These are phyloP conservation scores for Chalciporus sphaerocephalus DNA, from an alignment of 768 basidiomycete species.

Conservation along the genomic window DNA sequence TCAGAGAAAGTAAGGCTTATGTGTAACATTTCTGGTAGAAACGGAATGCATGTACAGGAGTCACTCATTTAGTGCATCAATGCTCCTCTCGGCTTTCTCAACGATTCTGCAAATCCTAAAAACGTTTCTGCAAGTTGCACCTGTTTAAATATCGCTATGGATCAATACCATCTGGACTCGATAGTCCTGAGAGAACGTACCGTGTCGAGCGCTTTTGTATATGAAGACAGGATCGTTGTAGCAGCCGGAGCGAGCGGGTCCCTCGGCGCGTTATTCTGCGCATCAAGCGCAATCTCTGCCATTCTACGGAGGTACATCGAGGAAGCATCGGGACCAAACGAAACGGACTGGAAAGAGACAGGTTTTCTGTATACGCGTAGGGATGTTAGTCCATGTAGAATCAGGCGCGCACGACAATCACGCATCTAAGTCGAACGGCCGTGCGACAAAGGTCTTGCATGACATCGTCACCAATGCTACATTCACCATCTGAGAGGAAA, in stretches of 20 bases:
- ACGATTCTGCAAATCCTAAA: slow-evolving; percentile 48
- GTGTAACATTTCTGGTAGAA: too few relatives aligned
- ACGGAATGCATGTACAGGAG: too few relatives aligned
- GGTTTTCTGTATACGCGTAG: slow-evolving; percentile 35
- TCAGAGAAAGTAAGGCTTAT: too few relatives aligned
- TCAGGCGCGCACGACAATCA: neutral
- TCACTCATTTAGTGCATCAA: slow-evolving; percentile 36
- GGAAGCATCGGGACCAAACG: slow-evolving; percentile 37
- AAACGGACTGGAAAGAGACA: slow-evolving; percentile 47
- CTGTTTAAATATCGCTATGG: slow-evolving; percentile 22
- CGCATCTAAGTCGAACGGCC: slow-evolving; percentile 39
- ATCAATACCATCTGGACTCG: neutral
- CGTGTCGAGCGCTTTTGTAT: slow-evolving; percentile 42
- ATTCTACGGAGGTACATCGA: slow-evolving; percentile 35
- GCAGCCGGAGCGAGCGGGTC: slow-evolving; percentile 31
- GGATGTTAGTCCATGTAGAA: too few relatives aligned
- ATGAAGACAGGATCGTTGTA: slow-evolving; percentile 37
- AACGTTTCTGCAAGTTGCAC: slow-evolving; percentile 50
- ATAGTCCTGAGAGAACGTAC: slow-evolving; percentile 27
- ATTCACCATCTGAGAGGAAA: slow-evolving; percentile 37
- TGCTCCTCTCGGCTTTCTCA: slow-evolving; percentile 47
- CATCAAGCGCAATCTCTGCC: slow-evolving; percentile 42
- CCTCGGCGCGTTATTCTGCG: slow-evolving; percentile 37
- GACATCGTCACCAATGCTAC: slow-evolving; percentile 30
- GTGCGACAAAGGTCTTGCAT: slow-evolving; percentile 36